Evolutionary conservation across 2,329 filamentous ascomycete species (phyloP), one percentile per base, ranked within the genome.

Genomic region (Cladosporium sp.): DNA sequence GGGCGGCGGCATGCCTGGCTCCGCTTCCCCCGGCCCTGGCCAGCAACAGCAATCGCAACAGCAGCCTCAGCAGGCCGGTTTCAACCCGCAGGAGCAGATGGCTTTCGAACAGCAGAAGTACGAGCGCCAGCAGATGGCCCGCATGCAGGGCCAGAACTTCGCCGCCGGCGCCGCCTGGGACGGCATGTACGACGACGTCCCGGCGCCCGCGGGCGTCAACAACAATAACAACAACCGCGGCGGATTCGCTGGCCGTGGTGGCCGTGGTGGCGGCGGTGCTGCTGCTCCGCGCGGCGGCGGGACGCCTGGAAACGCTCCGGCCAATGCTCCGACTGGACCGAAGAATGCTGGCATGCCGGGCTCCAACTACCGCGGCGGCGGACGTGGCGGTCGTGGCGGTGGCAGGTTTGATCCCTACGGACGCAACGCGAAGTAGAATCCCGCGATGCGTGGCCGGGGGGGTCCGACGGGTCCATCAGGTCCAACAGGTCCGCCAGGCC

Each of bases 111-210:
- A 89, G 69, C 84, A 87, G 60, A 89, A 89, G 69, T 88, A 88
- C 67, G 84, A 87, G 63, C 82, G 85, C 57, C 86, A 84, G 66
- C 77, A 84, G 67, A 75, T 75, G 58, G 77, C 78, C 56, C 80
- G 78, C 68, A 70, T 75, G 66, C 67, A 63, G 61, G 69, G 63
- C 61, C 70, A 74, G 56, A 56, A 59, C 42, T 66, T 63, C 52
- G 70, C 70, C 22, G 70, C 67, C 68, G 77, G 68, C 63, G 79
- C 73, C 35, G 91, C 86, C 38, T 96, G 91, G 90, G 92, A 97
- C 69, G 92, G 92, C 64, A 95, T 95, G 90, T 97, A 96, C 69
- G 92, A 97, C 67, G 92, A 96, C 68, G 88, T 91, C 2, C 91
- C 90, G 13, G 89, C 92, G 66, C 89, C 89, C 4, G 84, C 85